Percentiles rank a stretch among this genome's conserved stretches.
Evolutionary conservation across 2,329 filamentous ascomycete species (phyloP).

Genomic region (Cladosporium phlei): DNA sequence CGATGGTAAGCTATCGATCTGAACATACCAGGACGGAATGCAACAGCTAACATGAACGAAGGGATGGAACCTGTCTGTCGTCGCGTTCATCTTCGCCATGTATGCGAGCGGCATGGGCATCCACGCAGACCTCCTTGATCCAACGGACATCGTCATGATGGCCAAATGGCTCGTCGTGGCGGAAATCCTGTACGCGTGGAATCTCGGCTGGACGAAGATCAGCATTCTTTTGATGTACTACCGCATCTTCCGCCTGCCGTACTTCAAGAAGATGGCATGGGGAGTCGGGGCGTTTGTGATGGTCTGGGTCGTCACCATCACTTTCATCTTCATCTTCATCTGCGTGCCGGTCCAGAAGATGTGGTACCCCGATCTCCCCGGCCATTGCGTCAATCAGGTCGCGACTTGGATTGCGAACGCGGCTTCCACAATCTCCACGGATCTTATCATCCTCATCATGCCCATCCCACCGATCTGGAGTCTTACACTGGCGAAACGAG

Average conservation of each 20-base stretch:
- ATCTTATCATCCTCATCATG: slow-evolving; percentile 6
- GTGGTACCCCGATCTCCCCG: slow-evolving; percentile 33
- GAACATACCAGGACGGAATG: background rate
- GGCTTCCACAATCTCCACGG: slow-evolving; percentile 7
- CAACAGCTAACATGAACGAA: background rate
- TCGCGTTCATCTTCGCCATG: slow-evolving; percentile 29
- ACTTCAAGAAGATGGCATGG: slow-evolving; percentile 30
- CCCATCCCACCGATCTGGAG: slow-evolving; percentile 1
- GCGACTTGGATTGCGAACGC: slow-evolving; percentile 36
- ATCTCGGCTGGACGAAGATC: slow-evolving; percentile 39
- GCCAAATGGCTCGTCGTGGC: slow-evolving; percentile 28
- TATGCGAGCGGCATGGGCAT: slow-evolving; percentile 16
- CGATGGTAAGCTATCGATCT: slow-evolving; percentile 25
- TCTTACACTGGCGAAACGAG: background rate
- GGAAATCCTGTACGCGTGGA: slow-evolving; percentile 30
- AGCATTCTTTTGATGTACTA: slow-evolving; percentile 48
- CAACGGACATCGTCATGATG: slow-evolving; percentile 18
- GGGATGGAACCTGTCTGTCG: slow-evolving; percentile 19
- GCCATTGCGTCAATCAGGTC: slow-evolving; percentile 37
- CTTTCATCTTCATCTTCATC: slow-evolving; percentile 37
- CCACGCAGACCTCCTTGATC: slow-evolving; percentile 19
- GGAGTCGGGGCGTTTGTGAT: slow-evolving; percentile 35
- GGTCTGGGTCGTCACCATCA: slow-evolving; percentile 25
- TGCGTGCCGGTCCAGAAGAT: slow-evolving; percentile 40
- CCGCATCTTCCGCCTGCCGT: slow-evolving; percentile 37